Conservation (phyloP, 768 basidiomycete species). For the Suillus variegatus region DNA sequence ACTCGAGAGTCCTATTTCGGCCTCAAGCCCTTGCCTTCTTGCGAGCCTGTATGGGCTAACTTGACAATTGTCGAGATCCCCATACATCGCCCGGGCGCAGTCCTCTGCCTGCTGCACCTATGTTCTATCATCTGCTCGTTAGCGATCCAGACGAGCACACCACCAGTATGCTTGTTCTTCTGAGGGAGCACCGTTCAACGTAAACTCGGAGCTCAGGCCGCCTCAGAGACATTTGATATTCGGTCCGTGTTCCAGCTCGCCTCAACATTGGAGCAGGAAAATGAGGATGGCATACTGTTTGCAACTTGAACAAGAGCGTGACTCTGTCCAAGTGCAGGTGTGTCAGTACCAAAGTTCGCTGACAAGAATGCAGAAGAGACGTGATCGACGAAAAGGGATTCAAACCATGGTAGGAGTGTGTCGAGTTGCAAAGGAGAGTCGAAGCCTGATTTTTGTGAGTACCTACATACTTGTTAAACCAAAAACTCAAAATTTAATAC, state of each 20-base stretch:
- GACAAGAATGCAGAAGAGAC: no score
- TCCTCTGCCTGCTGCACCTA: conserved; percentile 2
- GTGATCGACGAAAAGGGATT: no score
- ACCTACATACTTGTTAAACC: not conserved
- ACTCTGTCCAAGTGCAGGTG: not conserved
- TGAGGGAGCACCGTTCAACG: not conserved
- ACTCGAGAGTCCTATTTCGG: no score
- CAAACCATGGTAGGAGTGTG: no score
- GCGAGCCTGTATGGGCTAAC: conserved; percentile 21
- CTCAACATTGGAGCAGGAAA: not conserved
- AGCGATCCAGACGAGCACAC: conserved; percentile 2
- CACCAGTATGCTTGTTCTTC: not conserved
- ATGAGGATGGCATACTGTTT: not conserved
- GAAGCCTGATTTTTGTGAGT: not conserved
- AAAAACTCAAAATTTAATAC: not conserved
- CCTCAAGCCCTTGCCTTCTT: not conserved
- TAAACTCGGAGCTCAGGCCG: not conserved
- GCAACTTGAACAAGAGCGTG: not conserved
- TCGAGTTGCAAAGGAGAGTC: no score
- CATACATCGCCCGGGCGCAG: not conserved
- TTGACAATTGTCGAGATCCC: conserved; percentile 16
- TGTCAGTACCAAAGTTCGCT: no score
- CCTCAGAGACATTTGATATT: not conserved
- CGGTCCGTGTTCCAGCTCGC: not conserved
- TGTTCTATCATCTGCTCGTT: not conserved